phyloP scores from a whole-genome alignment of 1,284 basidiomycete species.

The Ganoderma resinaceum region DNA sequence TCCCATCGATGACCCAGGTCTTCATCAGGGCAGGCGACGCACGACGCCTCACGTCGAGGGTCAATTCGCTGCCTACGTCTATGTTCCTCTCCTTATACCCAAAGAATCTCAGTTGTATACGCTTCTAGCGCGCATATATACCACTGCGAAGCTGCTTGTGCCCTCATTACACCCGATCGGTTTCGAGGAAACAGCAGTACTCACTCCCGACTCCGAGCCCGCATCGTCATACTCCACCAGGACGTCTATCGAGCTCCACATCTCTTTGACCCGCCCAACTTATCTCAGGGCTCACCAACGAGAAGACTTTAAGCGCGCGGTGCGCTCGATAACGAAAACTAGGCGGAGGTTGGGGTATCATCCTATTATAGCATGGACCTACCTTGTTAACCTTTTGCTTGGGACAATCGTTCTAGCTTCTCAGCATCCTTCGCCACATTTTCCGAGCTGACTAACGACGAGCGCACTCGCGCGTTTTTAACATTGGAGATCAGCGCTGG shows the following conservation, averaged over 20 bases:
- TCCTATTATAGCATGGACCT: background rate
- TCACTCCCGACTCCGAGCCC: background rate
- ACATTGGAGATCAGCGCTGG: conserved; percentile 81
- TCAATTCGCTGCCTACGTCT: conserved; percentile 80
- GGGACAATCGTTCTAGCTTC: conserved; percentile 58
- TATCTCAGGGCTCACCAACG: conserved; percentile 80
- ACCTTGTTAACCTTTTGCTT: background rate
- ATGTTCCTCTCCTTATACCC: conserved; percentile 62
- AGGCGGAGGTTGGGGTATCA: conserved; percentile 11
- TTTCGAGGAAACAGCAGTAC: conserved; percentile 18
- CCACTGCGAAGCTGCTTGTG: conserved; percentile 49
- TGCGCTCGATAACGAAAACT: conserved; percentile 52
- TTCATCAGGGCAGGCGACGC: conserved; percentile 83
- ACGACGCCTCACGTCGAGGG: conserved; percentile 79
- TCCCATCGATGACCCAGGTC: conserved; percentile 68
- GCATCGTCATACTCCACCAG: background rate
- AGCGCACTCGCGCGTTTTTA: conserved; percentile 78
- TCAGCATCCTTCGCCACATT: conserved; percentile 73
- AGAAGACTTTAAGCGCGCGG: conserved; percentile 66
- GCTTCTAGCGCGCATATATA: conserved; percentile 57
- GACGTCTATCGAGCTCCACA: conserved; percentile 57
- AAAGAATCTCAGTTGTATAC: conserved; percentile 49
- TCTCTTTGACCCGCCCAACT: conserved; percentile 80
- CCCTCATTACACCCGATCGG: conserved; percentile 58
- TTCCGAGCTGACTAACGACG: conserved; percentile 78